Conservation (phyloP, 1,284 basidiomycete genomes). For the Apiotrichum brassicae region DNA sequence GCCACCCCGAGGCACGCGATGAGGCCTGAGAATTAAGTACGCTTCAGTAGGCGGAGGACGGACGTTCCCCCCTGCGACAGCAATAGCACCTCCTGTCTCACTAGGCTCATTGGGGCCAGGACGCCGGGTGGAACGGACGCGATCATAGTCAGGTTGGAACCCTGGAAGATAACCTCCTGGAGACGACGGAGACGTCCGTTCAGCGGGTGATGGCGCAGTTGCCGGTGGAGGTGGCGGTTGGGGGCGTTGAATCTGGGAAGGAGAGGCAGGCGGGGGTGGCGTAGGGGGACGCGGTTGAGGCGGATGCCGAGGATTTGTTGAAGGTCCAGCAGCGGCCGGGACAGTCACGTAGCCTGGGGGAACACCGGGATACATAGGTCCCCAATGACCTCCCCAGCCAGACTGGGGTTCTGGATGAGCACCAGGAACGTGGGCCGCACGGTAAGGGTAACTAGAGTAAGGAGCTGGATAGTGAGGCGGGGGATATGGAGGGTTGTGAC, state of each 20-base stretch:
- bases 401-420: too few species aligned
- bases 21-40: conserved; percentile 15
- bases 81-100: conserved; percentile 3
- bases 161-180: conserved; percentile 8
- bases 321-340: neutral
- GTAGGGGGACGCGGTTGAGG: neutral
- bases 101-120: conserved; percentile 5
- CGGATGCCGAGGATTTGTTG: neutral
- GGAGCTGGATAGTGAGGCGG: too few species aligned
- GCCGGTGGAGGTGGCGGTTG: conserved; percentile 13
- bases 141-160: conserved; percentile 17
- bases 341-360: too few species aligned
- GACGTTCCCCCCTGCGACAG: conserved; percentile 6
- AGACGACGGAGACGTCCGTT: neutral
- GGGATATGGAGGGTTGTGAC: too few species aligned
- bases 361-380: too few species aligned
- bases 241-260: conserved; percentile 9
- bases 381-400: too few species aligned
- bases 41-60: conserved; percentile 16
- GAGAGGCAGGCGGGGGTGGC: conserved; percentile 13
- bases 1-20: conserved; percentile 13
- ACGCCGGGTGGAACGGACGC: neutral
- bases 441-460: too few species aligned
- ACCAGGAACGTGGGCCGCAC: too few species aligned
- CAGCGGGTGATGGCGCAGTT: conserved; percentile 3